Base-by-base conservation (phyloP, 2,329 filamentous ascomycete genomes). In the Exophiala bonariae region DNA sequence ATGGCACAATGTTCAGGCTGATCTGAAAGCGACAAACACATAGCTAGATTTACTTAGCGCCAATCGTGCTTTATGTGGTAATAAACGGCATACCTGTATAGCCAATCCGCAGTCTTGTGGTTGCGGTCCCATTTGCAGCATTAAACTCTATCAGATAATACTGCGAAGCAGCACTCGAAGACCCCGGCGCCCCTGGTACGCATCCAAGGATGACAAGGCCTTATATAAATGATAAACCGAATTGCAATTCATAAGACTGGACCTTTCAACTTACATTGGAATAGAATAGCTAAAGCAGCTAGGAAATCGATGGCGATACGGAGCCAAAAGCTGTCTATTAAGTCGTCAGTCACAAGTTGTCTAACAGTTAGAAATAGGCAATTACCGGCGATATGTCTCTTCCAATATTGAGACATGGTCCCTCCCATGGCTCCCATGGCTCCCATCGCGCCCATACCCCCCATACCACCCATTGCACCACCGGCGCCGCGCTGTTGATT, bases 1-100 rank as follows among this genome's bases (percentile, higher is more conserved):
- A 46, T 37, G 44, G 36, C 44, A n/a, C 44, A 46, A 28, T 46
- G 44, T 13, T 46, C 44, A 4, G 44, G 28, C 2, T 37, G 34
- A 10, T 31, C 20, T 4, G 44, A 46, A n/a, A 46, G 44, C 30
- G 28, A 35, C 16, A 26, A 32, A 23, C 44, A 46, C 44, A 46
- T 46, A 16, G 44, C 42, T 42, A 42, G 4, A 26, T 8, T 20
- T 13, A 16, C 6, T 42, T 7, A 42, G 40, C 30, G n/a, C 1
- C 14, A 10, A 19, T 17, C 8, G 6, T 32, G 23, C 14, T 13
- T 5, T 4, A 11, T 3, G 28, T 42, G 40, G 23, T 18, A 20
- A 7, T 6, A 9, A 33, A 18, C 11, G 18, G n/a, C 30, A 4
- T 31, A 42, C 40, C 41, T 39, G 44, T 46, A 14, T 46, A 46